phyloP scores from a whole-genome alignment of 176 grass and related monocot species.

The Themeda triandra region DNA sequence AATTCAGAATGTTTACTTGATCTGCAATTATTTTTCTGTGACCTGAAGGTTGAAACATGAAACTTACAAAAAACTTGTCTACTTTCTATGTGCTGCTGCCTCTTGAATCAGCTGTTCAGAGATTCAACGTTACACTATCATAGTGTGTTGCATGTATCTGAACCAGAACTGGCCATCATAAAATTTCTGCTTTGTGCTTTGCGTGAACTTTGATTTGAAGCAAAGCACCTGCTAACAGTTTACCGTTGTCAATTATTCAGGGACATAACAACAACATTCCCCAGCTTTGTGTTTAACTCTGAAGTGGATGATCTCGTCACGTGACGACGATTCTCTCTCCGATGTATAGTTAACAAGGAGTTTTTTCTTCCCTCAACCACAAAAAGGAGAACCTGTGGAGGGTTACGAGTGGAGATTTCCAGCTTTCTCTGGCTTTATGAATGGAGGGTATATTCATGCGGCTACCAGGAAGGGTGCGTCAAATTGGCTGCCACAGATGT shows the following conservation, averaged over 20 bases:
- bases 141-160: not conserved
- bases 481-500: not conserved
- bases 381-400: conserved; percentile 1
- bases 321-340: conserved; percentile 25
- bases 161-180: not conserved
- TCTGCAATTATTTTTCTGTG: not conserved
- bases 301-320: conserved; percentile 82
- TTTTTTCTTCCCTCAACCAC: not conserved
- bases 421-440: not conserved
- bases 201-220: not conserved
- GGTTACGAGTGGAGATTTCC: not conserved
- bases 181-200: conserved; percentile 7
- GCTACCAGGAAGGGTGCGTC: not conserved
- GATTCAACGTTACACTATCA: not conserved
- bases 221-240: not conserved
- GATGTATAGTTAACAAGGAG: conserved; percentile 32
- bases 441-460: not conserved
- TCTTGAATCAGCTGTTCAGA: not conserved
- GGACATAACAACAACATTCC: conserved; percentile 99
- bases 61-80: not conserved
- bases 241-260: conserved; percentile 40
- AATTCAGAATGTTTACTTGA: conserved; percentile 14
- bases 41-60: not conserved
- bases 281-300: conserved; percentile 90
- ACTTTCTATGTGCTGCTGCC: not conserved